A percentile compares a stretch with the other conserved stretches of the same genome.
Conservation (phyloP, 1,284 basidiomycete species). For the Leccinum solheimii region DNA sequence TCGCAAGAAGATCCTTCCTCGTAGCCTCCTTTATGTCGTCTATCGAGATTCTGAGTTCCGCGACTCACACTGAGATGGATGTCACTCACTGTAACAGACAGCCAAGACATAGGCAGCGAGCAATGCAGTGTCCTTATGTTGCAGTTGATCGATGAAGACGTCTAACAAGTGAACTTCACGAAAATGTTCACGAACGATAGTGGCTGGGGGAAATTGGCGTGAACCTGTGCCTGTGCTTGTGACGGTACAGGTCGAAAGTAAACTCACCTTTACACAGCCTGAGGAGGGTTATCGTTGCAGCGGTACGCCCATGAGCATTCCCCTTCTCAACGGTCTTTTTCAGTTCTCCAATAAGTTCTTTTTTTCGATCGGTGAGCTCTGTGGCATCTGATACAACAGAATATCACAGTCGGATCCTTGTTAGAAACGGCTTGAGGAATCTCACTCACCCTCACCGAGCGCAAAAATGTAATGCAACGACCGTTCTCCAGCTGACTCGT, state of each 20-base stretch:
- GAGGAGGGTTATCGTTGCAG: slow-evolving; percentile 25
- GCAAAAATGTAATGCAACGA: slow-evolving; percentile 19
- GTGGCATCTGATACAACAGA: slow-evolving; percentile 3
- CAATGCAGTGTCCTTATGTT: slow-evolving; percentile 9
- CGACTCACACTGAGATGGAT: background rate
- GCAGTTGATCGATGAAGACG: slow-evolving; percentile 16
- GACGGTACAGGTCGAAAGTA: background rate
- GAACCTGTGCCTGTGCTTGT: background rate
- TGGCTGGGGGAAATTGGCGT: slow-evolving; percentile 8
- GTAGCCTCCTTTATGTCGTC: slow-evolving; percentile 21
- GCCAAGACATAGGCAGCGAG: slow-evolving; percentile 20
- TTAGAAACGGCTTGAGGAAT: background rate
- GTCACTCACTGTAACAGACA: slow-evolving; percentile 14
- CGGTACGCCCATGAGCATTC: slow-evolving; percentile 19
- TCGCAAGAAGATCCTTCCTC: slow-evolving; percentile 11
- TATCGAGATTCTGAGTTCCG: background rate
- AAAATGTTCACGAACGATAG: slow-evolving; percentile 6
- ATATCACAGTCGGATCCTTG: background rate
- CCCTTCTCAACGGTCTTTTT: slow-evolving; percentile 3
- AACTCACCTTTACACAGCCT: slow-evolving; percentile 17
- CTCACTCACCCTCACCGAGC: slow-evolving; percentile 13
- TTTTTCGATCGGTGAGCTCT: background rate
- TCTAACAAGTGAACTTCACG: background rate
- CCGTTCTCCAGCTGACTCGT: background rate
- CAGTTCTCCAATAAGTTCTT: slow-evolving; percentile 14